Base-by-base conservation (phyloP, 179 eudicot genomes). In the Heliamphora pulchella region DNA sequence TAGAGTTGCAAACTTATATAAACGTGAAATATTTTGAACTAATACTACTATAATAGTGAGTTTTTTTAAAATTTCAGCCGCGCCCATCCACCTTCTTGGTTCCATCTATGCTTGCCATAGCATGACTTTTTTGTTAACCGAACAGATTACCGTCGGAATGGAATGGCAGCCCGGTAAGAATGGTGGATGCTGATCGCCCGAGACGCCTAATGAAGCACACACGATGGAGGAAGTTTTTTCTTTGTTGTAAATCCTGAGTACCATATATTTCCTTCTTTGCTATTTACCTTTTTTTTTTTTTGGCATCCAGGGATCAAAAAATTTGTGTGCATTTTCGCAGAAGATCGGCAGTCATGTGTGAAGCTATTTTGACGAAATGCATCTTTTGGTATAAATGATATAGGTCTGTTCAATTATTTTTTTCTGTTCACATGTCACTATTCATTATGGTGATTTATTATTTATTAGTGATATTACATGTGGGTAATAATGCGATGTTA, bases 61-160 rank as follows among this genome's bases (percentile, higher is more conserved):
- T 31, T 31, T 31, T 31, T 31, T 31, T 31, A 31, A 31, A 31
- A 31, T 31, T 31, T 31, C 31, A 31, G 31, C 31, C 31, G 31
- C 31, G 0, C 31, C 31, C 31, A 31, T 31, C 31, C 31, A 31
- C 31, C 0, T 31, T 31, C 31, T 31, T 31, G 31, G 31, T 31
- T 31, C 31, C 31, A 31, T 31, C 31, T 31, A 31, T 31, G 51
- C 73, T 63, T 48, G 50, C 50, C 20, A 63, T 5, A 13, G 31
- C 31, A 3, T 75, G 15, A 75, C 39, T 22, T 31, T 44, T 13
- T 47, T 43, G 31, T 58, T 18, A 14, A 46, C 55, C 8, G 58
- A 71, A 82, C 87, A 87, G 89, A 85, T 81, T 87, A 74, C 46
- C 84, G 46, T 79, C 77, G 66, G 89, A 85, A 63, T 87, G 81